These are phyloP conservation scores for Lichtheimia ornata DNA, from an alignment of 371 early-diverging fungal species.

Conservation along the genomic window DNA sequence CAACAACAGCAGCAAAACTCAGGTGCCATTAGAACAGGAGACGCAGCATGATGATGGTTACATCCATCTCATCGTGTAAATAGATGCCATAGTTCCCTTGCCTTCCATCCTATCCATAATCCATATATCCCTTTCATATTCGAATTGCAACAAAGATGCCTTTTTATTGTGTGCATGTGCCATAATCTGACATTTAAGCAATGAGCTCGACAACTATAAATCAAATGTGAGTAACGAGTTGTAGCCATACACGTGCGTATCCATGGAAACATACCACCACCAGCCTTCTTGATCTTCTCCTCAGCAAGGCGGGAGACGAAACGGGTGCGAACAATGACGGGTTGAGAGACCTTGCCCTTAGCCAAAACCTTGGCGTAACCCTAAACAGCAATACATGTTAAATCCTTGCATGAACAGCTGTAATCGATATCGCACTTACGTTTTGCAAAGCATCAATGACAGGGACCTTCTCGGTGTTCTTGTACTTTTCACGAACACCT, in stretches of 20 bases:
- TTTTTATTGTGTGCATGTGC: conserved; percentile 7
- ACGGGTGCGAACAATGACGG: conserved; percentile 98
- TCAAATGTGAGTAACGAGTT: background rate
- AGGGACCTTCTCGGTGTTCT: conserved; percentile 90
- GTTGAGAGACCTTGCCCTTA: conserved; percentile 93
- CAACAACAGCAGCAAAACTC: too few species aligned
- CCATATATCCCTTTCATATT: too few species aligned
- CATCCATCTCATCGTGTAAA: too few species aligned
- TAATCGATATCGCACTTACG: conserved; percentile 10
- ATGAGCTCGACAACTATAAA: conserved; percentile 47
- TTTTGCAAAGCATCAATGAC: conserved; percentile 90
- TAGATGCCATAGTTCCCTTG: too few species aligned
- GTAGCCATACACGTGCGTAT: background rate
- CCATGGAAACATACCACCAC: conserved; percentile 72
- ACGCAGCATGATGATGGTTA: too few species aligned
- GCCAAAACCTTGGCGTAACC: conserved; percentile 98
- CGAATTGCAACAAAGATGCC: conserved; percentile 8
- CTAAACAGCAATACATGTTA: background rate
- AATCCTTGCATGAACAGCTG: background rate
- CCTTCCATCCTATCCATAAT: too few species aligned
- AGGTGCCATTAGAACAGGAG: too few species aligned
- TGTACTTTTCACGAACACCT: conserved; percentile 86
- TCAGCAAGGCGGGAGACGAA: conserved; percentile 95
- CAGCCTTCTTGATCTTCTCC: conserved; percentile 98
- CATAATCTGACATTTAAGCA: conserved; percentile 32